A percentile compares a stretch with the other conserved stretches of the same genome.
Evolutionary conservation across 139 green algal genomes (phyloP).

Genomic region (Chlamydomonas sp.): DNA sequence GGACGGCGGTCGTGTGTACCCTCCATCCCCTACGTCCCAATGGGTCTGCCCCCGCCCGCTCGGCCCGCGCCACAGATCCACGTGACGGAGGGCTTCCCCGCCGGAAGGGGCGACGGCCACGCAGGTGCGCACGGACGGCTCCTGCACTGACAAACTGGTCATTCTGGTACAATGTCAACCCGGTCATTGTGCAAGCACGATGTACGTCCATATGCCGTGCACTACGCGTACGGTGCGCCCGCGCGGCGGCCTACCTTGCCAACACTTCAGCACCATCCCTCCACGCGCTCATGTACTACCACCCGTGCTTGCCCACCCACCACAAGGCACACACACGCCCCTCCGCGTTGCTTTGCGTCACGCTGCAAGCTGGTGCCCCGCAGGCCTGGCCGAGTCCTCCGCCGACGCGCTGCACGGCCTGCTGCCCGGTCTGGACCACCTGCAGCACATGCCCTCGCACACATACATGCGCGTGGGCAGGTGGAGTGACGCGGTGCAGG

Average conservation of each 20-base stretch:
- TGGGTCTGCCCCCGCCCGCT: background rate
- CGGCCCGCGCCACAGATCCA: conserved; percentile 42
- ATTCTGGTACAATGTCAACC: too few species aligned
- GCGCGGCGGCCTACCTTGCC: background rate
- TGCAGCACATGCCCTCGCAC: conserved; percentile 68
- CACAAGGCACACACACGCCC: background rate
- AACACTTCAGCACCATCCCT: background rate
- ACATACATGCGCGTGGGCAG: conserved; percentile 49
- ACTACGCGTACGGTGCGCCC: too few species aligned
- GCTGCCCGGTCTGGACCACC: conserved; percentile 43
- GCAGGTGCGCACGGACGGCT: background rate
- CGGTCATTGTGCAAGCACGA: too few species aligned
- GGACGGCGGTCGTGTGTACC: too few species aligned
- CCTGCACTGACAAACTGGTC: too few species aligned
- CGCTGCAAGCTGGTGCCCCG: background rate
- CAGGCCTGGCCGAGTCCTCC: conserved; percentile 23
- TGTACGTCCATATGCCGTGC: too few species aligned
- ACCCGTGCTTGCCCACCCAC: background rate
- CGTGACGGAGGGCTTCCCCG: conserved; percentile 45
- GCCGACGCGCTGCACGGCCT: conserved; percentile 12
- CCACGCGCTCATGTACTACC: background rate
- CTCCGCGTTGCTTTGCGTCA: background rate
- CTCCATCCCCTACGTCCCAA: background rate
- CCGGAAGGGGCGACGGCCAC: background rate
- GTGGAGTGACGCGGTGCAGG: conserved; percentile 47